Evolutionary conservation across 164 flowering plant species (phyloP).

Genomic region (Chimonanthus praecox): DNA sequence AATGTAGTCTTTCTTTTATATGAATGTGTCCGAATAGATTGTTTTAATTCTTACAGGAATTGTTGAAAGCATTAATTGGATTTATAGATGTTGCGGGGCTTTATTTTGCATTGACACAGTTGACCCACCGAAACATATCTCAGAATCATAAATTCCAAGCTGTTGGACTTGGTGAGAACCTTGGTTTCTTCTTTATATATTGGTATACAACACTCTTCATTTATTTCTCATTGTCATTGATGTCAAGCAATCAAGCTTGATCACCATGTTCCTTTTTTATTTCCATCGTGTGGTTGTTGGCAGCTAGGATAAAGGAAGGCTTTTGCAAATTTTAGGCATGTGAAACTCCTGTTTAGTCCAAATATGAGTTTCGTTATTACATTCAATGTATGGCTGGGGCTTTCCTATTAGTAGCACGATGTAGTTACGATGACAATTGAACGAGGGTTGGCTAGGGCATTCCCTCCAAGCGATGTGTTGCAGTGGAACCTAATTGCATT

Average conservation of each 20-base stretch:
- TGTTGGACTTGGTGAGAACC: conserved; percentile 85
- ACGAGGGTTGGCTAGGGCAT: too few species aligned
- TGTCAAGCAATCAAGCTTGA: neutral
- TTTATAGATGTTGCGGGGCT: conserved; percentile 96
- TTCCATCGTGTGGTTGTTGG: too few species aligned
- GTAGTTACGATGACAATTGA: too few species aligned
- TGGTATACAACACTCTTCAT: neutral
- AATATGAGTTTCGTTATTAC: too few species aligned
- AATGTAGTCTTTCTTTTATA: neutral
- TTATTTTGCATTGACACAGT: conserved; percentile 89
- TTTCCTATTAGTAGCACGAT: too few species aligned
- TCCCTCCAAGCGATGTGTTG: too few species aligned
- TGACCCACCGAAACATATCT: conserved; percentile 95
- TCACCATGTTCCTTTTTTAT: neutral
- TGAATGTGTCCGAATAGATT: neutral
- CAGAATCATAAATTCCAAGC: conserved; percentile 98
- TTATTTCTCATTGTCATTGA: neutral
- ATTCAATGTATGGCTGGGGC: too few species aligned
- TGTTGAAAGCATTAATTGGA: conserved; percentile 85
- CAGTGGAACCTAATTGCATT: too few species aligned
- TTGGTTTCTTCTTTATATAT: conserved; percentile 3
- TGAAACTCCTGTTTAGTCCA: too few species aligned
- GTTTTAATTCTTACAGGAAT: conserved; percentile 48
- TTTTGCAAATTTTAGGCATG: too few species aligned
- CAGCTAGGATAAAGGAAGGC: too few species aligned